Evolutionary conservation across 345 rosid species (phyloP).

Genomic region (Mangifera indica): DNA sequence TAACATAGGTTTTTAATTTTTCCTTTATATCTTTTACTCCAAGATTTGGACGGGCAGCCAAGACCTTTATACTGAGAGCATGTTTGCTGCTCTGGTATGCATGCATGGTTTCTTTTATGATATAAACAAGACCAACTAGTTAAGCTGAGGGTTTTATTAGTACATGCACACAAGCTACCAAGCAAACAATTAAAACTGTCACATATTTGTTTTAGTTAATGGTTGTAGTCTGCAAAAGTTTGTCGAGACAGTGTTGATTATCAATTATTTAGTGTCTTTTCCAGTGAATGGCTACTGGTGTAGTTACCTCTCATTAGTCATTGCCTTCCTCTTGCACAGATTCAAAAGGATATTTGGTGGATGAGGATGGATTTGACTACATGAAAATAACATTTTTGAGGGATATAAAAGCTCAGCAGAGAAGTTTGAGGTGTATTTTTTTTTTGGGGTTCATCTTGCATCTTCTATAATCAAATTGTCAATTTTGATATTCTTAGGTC

Average conservation of each 20-base stretch:
- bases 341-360: constrained; percentile 94
- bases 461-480: constrained; percentile 4
- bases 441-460: not conserved
- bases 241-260: constrained; percentile 10
- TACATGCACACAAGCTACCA: not conserved
- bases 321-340: constrained; percentile 49
- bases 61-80: not conserved
- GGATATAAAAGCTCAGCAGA: constrained; percentile 92
- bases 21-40: constrained; percentile 4
- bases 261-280: not conserved
- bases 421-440: constrained; percentile 74
- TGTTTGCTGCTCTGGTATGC: not conserved
- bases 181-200: not conserved
- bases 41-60: not conserved
- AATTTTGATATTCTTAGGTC: constrained; percentile 3
- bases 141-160: not conserved
- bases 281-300: not conserved
- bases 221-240: constrained; percentile 11
- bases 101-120: not conserved
- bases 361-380: constrained; percentile 96
- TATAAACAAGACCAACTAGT: not conserved
- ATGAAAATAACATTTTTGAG: constrained; percentile 93
- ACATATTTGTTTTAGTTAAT: not conserved
- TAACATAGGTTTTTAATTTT: constrained; percentile 1
- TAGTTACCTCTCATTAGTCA: constrained; percentile 7